Base-by-base conservation (phyloP, 1,284 basidiomycete genomes). In the Cryptococcus amylolentus region DNA sequence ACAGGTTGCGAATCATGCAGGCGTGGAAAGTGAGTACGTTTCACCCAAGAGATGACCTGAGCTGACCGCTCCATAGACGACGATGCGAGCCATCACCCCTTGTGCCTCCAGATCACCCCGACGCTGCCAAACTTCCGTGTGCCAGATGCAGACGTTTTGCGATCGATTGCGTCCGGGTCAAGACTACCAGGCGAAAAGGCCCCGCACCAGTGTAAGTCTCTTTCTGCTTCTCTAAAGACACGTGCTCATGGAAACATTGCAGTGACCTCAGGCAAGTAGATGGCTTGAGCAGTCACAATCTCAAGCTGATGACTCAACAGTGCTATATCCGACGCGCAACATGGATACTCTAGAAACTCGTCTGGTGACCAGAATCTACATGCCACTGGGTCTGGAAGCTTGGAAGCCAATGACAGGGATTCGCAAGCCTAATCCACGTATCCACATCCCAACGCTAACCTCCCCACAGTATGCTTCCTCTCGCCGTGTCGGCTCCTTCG, bases 71-170 rank as follows among this genome's bases (percentile, higher is more conserved):
- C 4, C 27, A 10, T 18, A 73, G 70, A 49, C 70, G 71, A 16
- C 68, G 71, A 10, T 75, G 72, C 47, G 72, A 73, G 31, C 72
- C 72, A 2, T 71, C 72, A 0, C 72, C 72, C 13, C 61, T 75
- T 4, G 71, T 75, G 3, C 66, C 71, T 1, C 60, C 68, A 1
- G 63, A 67, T 44, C 71, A 75, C 52, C 72, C 71, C 0, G 71
- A 73, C 43, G 67, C 63, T 6, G 68, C 68, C n/a, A 72, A 67
- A 46, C 62, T 73, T 4, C 72, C 72, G 1, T 75, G 72, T 52
- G 72, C 71, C 3, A 52, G 72, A 35, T 75, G 72, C 48, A 58
- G 72, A 4, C 59, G 72, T 2, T 75, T 75, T 47, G 71, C 71
- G 0, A 65, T 68, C 7, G 70, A 75, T 14, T 75, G 72, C 47